phyloP scores from a whole-genome alignment of 331 rosid species.

The Malus hybrid region DNA sequence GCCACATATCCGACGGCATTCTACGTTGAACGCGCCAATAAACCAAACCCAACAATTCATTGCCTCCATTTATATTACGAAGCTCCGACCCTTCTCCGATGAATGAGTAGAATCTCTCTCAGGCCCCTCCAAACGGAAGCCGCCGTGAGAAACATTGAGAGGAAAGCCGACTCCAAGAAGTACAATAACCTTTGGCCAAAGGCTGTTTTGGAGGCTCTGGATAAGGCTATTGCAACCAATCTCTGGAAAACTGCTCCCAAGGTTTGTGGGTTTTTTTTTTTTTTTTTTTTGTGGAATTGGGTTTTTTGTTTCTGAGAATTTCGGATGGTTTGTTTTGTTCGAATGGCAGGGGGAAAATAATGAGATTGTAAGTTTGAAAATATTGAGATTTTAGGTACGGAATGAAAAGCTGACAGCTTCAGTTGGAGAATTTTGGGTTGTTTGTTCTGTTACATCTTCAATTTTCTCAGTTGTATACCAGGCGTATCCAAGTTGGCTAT shows the following conservation, averaged over 20 bases:
- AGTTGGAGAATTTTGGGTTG: background rate
- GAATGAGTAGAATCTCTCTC: constrained; percentile 58
- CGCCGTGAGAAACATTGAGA: constrained; percentile 53
- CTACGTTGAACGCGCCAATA: background rate
- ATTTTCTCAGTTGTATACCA: too few species aligned
- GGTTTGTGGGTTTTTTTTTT: constrained; percentile 21
- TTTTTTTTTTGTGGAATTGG: background rate
- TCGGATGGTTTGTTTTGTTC: too few species aligned
- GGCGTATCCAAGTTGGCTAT: too few species aligned
- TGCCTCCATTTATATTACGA: constrained; percentile 24
- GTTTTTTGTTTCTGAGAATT: too few species aligned
- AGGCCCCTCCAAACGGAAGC: constrained; percentile 72
- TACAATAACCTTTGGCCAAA: constrained; percentile 68
- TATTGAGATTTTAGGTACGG: too few species aligned
- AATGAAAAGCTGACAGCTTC: background rate
- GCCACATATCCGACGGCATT: constrained; percentile 15
- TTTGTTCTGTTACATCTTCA: too few species aligned
- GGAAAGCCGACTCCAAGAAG: constrained; percentile 57
- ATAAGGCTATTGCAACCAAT: constrained; percentile 50
- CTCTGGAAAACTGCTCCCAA: constrained; percentile 60
- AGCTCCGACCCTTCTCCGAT: constrained; percentile 25
- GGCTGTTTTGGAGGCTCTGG: constrained; percentile 71
- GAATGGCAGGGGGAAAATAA: background rate
- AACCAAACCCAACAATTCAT: constrained; percentile 8
- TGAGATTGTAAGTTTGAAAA: background rate